phyloP scores from a whole-genome alignment of 805 yeast species.

The Wickerhamiella sergipiensis region DNA sequence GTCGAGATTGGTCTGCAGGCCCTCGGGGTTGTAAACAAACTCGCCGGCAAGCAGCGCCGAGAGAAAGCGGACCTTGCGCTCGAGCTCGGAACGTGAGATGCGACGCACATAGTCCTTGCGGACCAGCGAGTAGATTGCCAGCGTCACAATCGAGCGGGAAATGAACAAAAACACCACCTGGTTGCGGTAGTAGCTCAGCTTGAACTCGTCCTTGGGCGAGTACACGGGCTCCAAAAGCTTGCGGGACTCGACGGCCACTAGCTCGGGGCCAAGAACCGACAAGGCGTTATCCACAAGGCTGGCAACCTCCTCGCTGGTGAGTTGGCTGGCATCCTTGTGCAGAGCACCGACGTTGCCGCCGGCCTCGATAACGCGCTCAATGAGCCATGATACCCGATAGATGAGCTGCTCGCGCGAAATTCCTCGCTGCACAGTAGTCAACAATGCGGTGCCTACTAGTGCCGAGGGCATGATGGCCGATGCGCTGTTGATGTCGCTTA shows the following conservation, averaged over 20 bases:
- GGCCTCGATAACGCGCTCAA: slow-evolving; percentile 22
- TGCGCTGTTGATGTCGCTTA: slow-evolving; percentile 38
- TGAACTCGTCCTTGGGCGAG: slow-evolving; percentile 36
- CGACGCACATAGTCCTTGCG: slow-evolving; percentile 11
- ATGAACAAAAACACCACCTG: slow-evolving; percentile 42
- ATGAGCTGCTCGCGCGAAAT: slow-evolving; percentile 25
- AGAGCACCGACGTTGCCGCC: slow-evolving; percentile 30
- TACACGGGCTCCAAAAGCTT: slow-evolving; percentile 27
- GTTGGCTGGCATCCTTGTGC: slow-evolving; percentile 15
- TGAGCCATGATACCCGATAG: slow-evolving; percentile 25
- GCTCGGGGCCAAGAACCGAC: slow-evolving; percentile 27
- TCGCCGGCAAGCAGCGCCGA: slow-evolving; percentile 27
- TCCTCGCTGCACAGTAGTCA: slow-evolving; percentile 29
- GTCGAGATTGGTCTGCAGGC: slow-evolving; percentile 23
- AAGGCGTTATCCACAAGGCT: slow-evolving; percentile 27
- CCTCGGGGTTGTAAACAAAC: slow-evolving; percentile 27
- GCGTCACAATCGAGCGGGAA: slow-evolving; percentile 35
- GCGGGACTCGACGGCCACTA: slow-evolving; percentile 23
- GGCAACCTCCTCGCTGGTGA: slow-evolving; percentile 16
- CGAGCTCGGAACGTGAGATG: slow-evolving; percentile 20
- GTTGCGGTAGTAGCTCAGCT: slow-evolving; percentile 44
- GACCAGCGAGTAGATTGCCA: slow-evolving; percentile 25
- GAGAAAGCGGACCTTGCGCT: slow-evolving; percentile 23
- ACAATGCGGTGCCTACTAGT: slow-evolving; percentile 34
- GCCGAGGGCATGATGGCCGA: slow-evolving; percentile 42